Conservation (phyloP, 192 early-diverging fungal species). For the Haplosporangium gracile region DNA sequence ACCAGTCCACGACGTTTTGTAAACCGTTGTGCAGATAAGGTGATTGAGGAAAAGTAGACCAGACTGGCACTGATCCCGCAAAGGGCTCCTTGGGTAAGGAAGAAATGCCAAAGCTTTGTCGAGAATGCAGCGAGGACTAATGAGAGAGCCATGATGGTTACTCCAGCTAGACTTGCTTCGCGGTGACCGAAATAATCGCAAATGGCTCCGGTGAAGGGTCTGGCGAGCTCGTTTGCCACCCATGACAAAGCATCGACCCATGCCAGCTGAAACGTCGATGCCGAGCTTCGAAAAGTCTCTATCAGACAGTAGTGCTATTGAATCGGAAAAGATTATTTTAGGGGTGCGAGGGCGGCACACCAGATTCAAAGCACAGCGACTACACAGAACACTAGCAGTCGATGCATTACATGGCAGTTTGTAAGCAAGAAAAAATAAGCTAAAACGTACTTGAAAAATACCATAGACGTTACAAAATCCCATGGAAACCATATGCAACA, state of each 20-base stretch:
- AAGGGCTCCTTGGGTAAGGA: background rate
- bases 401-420: background rate
- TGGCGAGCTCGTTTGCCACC: background rate
- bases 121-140: background rate
- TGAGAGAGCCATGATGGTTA: background rate
- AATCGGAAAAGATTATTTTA: background rate
- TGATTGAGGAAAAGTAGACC: background rate
- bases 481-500: slow-evolving; percentile 40
- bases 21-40: background rate
- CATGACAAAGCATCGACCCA: background rate
- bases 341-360: background rate
- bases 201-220: background rate
- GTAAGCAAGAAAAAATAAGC: background rate
- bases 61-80: background rate
- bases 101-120: background rate
- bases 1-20: background rate
- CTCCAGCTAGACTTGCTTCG: background rate
- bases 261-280: background rate
- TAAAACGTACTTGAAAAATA: slow-evolving; percentile 26
- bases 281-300: background rate
- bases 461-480: slow-evolving; percentile 39
- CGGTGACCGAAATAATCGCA: background rate
- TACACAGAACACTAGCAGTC: background rate
- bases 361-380: background rate
- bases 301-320: background rate